A percentile compares a stretch with the other conserved stretches of the same genome.
These are phyloP conservation scores for Scleroderma citrinum DNA, from an alignment of 768 basidiomycete species.

Conservation along the genomic window DNA sequence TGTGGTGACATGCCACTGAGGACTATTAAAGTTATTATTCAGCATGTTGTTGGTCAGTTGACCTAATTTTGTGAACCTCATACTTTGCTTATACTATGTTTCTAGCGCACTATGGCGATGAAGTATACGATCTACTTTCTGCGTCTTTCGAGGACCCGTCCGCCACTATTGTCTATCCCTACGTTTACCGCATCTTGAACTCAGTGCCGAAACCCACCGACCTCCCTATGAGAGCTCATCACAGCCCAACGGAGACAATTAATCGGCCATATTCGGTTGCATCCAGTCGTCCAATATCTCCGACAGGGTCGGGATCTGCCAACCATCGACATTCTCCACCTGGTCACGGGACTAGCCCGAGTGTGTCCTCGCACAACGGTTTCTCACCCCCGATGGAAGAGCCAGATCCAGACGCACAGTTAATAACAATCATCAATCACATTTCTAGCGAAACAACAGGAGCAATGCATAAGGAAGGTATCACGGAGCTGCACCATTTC, in stretches of 20 bases:
- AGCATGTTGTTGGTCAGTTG: slow-evolving; percentile 88
- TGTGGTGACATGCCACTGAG: slow-evolving; percentile 97
- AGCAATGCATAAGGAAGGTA: slow-evolving; percentile 87
- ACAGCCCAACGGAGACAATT: slow-evolving; percentile 31
- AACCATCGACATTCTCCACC: slow-evolving; percentile 50
- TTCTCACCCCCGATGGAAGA: slow-evolving; percentile 59
- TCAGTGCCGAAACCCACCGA: slow-evolving; percentile 46
- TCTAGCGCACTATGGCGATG: slow-evolving; percentile 77
- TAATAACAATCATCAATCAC: slow-evolving; percentile 78
- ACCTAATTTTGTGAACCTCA: slow-evolving; percentile 1
- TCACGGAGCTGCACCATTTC: slow-evolving; percentile 92
- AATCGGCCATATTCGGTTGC: slow-evolving; percentile 50
- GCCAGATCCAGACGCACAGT: slow-evolving; percentile 81
- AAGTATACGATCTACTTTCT: slow-evolving; percentile 86
- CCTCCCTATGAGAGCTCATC: slow-evolving; percentile 16
- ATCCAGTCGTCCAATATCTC: slow-evolving; percentile 67
- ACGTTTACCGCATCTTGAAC: slow-evolving; percentile 88
- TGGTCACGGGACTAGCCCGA: slow-evolving; percentile 64
- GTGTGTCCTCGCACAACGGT: slow-evolving; percentile 55
- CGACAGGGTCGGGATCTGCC: slow-evolving; percentile 55
- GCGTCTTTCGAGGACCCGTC: slow-evolving; percentile 94
- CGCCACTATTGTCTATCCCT: slow-evolving; percentile 94
- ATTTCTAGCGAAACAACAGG: slow-evolving; percentile 87
- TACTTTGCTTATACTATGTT: slow-evolving; percentile 12
- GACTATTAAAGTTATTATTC: slow-evolving; percentile 97